A percentile compares a stretch with the other conserved stretches of the same genome.
phyloP scores from a whole-genome alignment of 169 alveolate genomes.

The Plasmodium cynomolgi region DNA sequence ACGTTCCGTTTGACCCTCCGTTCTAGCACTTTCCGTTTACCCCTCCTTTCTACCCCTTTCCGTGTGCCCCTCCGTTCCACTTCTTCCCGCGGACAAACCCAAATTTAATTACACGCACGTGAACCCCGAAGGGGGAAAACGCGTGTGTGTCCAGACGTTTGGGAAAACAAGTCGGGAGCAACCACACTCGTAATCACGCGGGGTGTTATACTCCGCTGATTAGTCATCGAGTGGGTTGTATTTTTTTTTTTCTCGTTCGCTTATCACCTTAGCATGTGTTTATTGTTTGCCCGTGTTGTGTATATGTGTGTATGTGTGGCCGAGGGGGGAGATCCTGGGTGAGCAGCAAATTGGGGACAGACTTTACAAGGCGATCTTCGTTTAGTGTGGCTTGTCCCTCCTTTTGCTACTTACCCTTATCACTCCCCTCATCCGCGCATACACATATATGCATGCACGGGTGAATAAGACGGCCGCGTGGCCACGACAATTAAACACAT shows the following conservation, averaged over 20 bases:
- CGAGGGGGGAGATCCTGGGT: neutral
- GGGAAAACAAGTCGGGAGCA: constrained; percentile 6
- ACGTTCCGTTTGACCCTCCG: too few species aligned
- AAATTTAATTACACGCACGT: constrained; percentile 67
- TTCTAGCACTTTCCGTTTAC: too few species aligned
- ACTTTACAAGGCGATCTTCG: neutral
- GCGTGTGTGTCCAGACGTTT: constrained; percentile 67
- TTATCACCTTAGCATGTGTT: constrained; percentile 75
- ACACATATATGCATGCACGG: neutral
- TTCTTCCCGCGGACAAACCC: neutral
- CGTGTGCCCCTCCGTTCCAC: neutral
- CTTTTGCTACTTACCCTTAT: neutral
- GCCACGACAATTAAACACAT: constrained; percentile 70
- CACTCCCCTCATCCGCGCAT: too few species aligned
- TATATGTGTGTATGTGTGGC: neutral
- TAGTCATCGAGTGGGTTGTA: neutral
- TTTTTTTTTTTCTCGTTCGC: constrained; percentile 15
- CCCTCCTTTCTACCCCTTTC: neutral
- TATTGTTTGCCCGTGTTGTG: constrained; percentile 30
- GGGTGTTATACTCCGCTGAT: constrained; percentile 36
- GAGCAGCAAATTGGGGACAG: neutral
- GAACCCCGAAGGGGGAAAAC: neutral
- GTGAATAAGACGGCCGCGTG: constrained; percentile 52
- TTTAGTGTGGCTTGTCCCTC: neutral
- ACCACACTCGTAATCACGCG: constrained; percentile 10